A percentile compares a stretch with the other conserved stretches of the same genome.
Conservation (phyloP, 2,329 filamentous ascomycete genomes). For the Aspergillus persii region DNA sequence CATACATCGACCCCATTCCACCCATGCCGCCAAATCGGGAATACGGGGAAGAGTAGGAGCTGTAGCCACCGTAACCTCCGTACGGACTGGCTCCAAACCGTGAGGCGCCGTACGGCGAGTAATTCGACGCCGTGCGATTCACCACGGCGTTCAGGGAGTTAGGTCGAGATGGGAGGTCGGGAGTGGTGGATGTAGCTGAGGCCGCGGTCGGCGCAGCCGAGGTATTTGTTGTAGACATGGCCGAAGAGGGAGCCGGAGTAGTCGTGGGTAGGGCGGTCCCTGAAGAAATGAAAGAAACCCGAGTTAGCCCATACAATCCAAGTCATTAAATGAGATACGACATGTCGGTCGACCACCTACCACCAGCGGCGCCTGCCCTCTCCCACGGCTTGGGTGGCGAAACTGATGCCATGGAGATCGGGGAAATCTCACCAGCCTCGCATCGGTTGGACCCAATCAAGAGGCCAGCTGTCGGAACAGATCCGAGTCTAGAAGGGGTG, state of each 20-base stretch:
- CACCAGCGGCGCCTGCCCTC: slow-evolving; percentile 62
- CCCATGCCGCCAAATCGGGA: slow-evolving; percentile 52
- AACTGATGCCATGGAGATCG: slow-evolving; percentile 53
- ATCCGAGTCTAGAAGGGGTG: not conserved
- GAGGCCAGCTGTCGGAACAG: slow-evolving; percentile 3
- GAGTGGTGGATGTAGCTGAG: slow-evolving; percentile 51
- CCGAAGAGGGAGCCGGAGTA: slow-evolving; percentile 29
- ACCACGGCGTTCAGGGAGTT: slow-evolving; percentile 74
- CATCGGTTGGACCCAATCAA: slow-evolving; percentile 24
- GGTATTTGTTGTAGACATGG: slow-evolving; percentile 32
- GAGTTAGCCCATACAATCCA: slow-evolving; percentile 4
- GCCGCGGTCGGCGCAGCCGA: slow-evolving; percentile 40
- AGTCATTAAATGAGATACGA: not conserved
- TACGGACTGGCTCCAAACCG: slow-evolving; percentile 55
- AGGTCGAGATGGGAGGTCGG: slow-evolving; percentile 77
- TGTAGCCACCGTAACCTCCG: slow-evolving; percentile 50
- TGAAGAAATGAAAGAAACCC: slow-evolving; percentile 2
- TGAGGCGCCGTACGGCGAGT: slow-evolving; percentile 63
- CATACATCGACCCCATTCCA: slow-evolving; percentile 47
- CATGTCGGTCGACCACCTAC: slow-evolving; percentile 42
- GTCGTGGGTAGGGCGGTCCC: slow-evolving; percentile 28
- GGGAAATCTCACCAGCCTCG: slow-evolving; percentile 24
- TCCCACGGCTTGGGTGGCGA: slow-evolving; percentile 99
- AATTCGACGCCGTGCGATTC: slow-evolving; percentile 83
- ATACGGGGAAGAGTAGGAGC: slow-evolving; percentile 56